A percentile compares a stretch with the other conserved stretches of the same genome.
Evolutionary conservation across 1,284 basidiomycete species (phyloP).

Genomic region (Ganoderma multipileum): DNA sequence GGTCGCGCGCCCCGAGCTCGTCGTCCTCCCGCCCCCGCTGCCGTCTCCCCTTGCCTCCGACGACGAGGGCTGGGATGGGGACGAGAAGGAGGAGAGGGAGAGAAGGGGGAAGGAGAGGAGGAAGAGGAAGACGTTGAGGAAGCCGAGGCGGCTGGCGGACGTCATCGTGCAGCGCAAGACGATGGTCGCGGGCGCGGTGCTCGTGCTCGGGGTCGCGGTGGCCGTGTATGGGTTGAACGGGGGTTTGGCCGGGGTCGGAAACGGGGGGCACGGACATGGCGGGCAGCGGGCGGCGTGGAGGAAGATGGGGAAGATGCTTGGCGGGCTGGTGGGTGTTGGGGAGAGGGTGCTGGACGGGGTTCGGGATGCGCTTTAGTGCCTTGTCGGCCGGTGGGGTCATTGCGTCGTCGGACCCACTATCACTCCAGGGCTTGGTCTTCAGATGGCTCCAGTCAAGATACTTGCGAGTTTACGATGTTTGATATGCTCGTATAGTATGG

Average conservation of each 20-base stretch:
- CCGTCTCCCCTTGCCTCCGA: conserved; percentile 33
- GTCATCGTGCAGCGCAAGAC: conserved; percentile 49
- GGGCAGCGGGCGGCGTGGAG: conserved; percentile 39
- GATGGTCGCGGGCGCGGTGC: conserved; percentile 66
- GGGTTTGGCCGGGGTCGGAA: conserved; percentile 24
- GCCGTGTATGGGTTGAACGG: conserved; percentile 59
- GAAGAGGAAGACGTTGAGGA: conserved; percentile 35
- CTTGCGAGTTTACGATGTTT: too few species aligned
- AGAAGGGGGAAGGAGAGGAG: conserved; percentile 35
- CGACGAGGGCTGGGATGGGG: conserved; percentile 44
- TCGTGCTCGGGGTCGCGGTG: conserved; percentile 72
- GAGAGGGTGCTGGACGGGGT: conserved; percentile 38
- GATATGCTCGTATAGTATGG: too few species aligned
- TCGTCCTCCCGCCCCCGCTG: conserved; percentile 50
- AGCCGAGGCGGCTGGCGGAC: conserved; percentile 37
- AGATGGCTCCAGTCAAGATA: too few species aligned
- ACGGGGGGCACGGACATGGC: conserved; percentile 31
- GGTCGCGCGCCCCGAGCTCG: conserved; percentile 57
- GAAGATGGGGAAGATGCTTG: conserved; percentile 38
- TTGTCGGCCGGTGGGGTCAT: not conserved
- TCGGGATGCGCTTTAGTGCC: not conserved
- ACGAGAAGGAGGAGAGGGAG: conserved; percentile 14
- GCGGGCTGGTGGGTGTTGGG: conserved; percentile 45
- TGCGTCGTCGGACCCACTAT: not conserved
- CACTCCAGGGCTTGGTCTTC: too few species aligned